phyloP scores from a whole-genome alignment of 441 rosid genomes.

The Kokia cookei region DNA sequence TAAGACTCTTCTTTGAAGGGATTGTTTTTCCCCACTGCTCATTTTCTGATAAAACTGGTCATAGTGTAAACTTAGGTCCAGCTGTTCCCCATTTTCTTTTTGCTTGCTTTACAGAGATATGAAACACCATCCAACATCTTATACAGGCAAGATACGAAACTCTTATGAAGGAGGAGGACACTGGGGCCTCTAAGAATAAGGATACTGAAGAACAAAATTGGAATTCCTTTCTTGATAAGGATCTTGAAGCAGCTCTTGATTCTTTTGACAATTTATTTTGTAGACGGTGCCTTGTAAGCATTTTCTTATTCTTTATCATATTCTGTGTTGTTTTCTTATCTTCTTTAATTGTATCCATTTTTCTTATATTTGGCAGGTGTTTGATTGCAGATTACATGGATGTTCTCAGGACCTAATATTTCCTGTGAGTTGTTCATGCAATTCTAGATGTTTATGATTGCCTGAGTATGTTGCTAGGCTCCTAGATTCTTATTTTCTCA shows the following conservation, averaged over 20 bases:
- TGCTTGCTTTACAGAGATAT: conserved; percentile 92
- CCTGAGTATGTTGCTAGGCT: conserved; percentile 4
- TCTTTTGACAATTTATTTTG: conserved; percentile 97
- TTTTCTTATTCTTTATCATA: conserved; percentile 4
- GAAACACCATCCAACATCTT: conserved; percentile 97
- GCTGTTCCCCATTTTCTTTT: conserved; percentile 80
- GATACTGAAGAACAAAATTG: conserved; percentile 45
- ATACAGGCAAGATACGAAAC: conserved; percentile 97
- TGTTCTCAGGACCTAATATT: conserved; percentile 97
- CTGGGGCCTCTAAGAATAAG: conserved; percentile 36
- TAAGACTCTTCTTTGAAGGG: not conserved
- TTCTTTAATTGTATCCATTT: not conserved
- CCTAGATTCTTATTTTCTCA: conserved; percentile 18
- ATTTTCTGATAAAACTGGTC: conserved; percentile 37
- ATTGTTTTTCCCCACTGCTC: conserved; percentile 4
- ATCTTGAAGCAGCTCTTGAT: conserved; percentile 97
- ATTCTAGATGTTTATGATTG: conserved; percentile 11
- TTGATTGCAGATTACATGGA: conserved; percentile 97
- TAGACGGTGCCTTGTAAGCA: conserved; percentile 91
- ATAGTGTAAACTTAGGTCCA: conserved; percentile 75
- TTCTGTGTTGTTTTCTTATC: conserved; percentile 3
- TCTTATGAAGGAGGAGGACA: conserved; percentile 53
- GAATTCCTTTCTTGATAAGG: conserved; percentile 71
- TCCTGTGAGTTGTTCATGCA: conserved; percentile 59
- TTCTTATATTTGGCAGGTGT: conserved; percentile 48